Conservation (phyloP, 1,284 basidiomycete genomes). For the Cutaneotrichosporon dermatis region DNA sequence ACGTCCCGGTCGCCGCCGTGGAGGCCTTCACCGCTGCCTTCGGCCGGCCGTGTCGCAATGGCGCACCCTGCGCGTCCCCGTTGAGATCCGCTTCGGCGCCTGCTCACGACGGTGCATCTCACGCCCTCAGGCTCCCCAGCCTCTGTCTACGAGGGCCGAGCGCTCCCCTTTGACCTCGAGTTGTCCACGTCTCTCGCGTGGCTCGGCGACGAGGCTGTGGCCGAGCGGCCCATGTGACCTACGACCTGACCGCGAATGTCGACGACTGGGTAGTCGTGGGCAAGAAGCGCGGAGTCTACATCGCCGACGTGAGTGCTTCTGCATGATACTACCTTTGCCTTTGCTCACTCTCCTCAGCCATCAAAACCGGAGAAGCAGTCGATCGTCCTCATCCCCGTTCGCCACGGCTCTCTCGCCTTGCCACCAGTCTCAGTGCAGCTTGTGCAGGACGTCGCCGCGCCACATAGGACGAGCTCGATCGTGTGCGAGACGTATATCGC, state of each 20-base stretch:
- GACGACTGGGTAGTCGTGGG: constrained; percentile 45
- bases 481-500: constrained; percentile 46
- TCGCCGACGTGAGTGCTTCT: constrained; percentile 23
- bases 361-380: constrained; percentile 17
- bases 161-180: constrained; percentile 28
- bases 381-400: constrained; percentile 40
- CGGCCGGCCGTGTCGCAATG: constrained; percentile 14
- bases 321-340: background rate
- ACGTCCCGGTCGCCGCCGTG: background rate
- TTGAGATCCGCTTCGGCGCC: constrained; percentile 41
- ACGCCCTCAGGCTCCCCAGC: constrained; percentile 10
- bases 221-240: constrained; percentile 23
- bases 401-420: constrained; percentile 34
- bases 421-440: constrained; percentile 32
- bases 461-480: constrained; percentile 15
- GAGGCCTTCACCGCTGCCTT: constrained; percentile 1
- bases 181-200: constrained; percentile 33
- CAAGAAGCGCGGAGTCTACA: constrained; percentile 38
- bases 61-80: constrained; percentile 45
- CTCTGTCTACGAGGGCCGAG: constrained; percentile 40
- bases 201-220: constrained; percentile 20
- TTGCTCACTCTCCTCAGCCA: constrained; percentile 12
- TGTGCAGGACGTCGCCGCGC: constrained; percentile 5
- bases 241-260: constrained; percentile 31
- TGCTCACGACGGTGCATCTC: constrained; percentile 30